Evolutionary conservation across 2,329 filamentous ascomycete species (phyloP), one percentile per base, ranked within the genome.

Genomic region (Reticulascus tulasneorum): DNA sequence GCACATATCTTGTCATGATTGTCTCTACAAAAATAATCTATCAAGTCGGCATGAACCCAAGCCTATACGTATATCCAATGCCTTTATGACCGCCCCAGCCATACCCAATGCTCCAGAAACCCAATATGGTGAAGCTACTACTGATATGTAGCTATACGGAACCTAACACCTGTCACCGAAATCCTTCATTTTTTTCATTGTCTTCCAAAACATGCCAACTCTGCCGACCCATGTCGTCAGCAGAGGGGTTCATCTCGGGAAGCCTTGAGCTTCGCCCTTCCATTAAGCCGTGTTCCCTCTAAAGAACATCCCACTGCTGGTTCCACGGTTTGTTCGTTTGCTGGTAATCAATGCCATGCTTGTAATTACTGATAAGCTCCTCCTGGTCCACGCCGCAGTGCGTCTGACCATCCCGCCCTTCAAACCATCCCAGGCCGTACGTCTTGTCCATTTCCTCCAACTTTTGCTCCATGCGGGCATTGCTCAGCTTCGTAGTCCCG

Each of bases 321-420:
- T 63, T 56, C 75, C 74, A 79, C 18, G 75, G 74, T 50, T 71
- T 66, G 37, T 71, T 75, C 18, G 66, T 65, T 43, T 61, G 53
- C 12, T 60, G 59, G 21, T 69, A 67, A 38, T 72, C 67, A 27
- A 71, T 56, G 6, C 82, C 82, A 54, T 84, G 80, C 55, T 75
- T 78, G 57, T 87, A 90, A 38, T 58, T 63, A 41, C 72, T 74
- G 42, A 72, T 64, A 50, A 90, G 63, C 55, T 84, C 80, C 63
- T 90, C 85, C 62, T 87, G 73, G 52, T 91, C 86, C 38, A 91
- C 76, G 10, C 85, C 86, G 52, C 84, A 83, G 64, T 90, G 86
- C 44, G 76, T 75, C 57, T 82, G 71, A 4, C 81, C 79, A 57
- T 91, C 86, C 13, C 84, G 66, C 0, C 86, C 86, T 25, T 65